Base-by-base conservation (phyloP, 2,329 filamentous ascomycete species). In the Aphanocladium album region DNA sequence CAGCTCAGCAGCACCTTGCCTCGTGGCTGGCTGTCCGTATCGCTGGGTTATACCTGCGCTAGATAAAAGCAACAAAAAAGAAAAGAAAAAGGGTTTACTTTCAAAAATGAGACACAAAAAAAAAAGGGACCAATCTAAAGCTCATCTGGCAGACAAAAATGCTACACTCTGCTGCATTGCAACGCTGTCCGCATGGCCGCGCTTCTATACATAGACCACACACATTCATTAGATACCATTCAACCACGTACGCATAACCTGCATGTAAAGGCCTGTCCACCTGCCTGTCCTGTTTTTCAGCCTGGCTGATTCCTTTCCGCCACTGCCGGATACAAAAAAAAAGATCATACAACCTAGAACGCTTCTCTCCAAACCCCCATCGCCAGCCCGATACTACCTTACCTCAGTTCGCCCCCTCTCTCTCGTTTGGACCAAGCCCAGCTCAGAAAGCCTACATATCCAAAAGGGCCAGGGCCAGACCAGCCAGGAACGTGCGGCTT, bases 401-500 rank as follows among this genome's bases (percentile, higher is more conserved):
- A 11, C 33, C 33, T n/a, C n/a, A n/a, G n/a, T n/a, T n/a, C n/a
- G n/a, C n/a, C n/a, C n/a, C n/a, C n/a, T n/a, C n/a, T n/a, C n/a
- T n/a, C n/a, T n/a, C n/a, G n/a, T n/a, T n/a, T n/a, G n/a, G n/a
- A n/a, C n/a, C n/a, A n/a, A n/a, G n/a, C n/a, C n/a, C n/a, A n/a
- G n/a, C n/a, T n/a, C n/a, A n/a, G n/a, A n/a, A 30, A 30, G 5
- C 55, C 45, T 50, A n/a, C 9, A 41, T 30, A 30, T 30, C 30
- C 35, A 39, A 39, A 39, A 39, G 16, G 16, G 16, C 9, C 9
- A 8, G 3, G 35, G 35, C 35, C 35, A 39, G 35, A 39, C 35
- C 35, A 58, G 25, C n/a, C 3, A 16, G 46, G 54, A n/a, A 49
- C 43, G 55, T 50, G 45, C 55, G 45, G 45, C 55, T 57, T 23